Conservation (phyloP, 768 basidiomycete species). For the Mycena latifolia region DNA sequence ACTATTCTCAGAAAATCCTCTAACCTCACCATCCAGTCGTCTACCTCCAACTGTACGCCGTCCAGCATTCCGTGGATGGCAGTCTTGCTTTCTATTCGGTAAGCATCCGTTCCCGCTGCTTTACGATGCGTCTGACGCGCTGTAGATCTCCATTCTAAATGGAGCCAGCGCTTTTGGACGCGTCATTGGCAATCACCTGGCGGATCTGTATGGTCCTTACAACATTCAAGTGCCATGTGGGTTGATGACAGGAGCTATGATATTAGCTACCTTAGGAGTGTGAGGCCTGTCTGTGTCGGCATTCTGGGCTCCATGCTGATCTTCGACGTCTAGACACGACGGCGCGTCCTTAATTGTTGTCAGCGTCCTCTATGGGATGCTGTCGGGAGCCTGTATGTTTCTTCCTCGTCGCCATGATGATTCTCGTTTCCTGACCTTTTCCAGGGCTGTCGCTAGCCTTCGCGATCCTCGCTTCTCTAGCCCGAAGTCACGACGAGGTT, state of each 20-base stretch:
- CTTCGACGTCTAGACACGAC: constrained; percentile 1
- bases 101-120: not conserved
- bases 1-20: not conserved
- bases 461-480: constrained; percentile 1
- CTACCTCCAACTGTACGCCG: constrained; percentile 30
- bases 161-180: constrained; percentile 14
- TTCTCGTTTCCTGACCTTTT: not conserved
- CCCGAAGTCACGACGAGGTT: constrained; percentile 4
- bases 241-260: constrained; percentile 10
- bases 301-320: not conserved
- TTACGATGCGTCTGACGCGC: too few relatives aligned
- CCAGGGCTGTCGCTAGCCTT: constrained; percentile 17
- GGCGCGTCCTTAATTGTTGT: constrained; percentile 14
- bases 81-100: constrained; percentile 29
- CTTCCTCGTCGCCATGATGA: not conserved
- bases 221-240: constrained; percentile 20
- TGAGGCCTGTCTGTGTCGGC: not conserved
- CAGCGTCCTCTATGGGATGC: constrained; percentile 11
- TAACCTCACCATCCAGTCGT: constrained; percentile 11
- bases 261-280: constrained; percentile 9
- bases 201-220: constrained; percentile 14
- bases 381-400: constrained; percentile 15
- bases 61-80: constrained; percentile 18
- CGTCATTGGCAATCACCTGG: constrained; percentile 9
- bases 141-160: constrained; percentile 13